These are phyloP conservation scores for Didymella lethalis DNA, from an alignment of 2,329 filamentous ascomycete genomes.

Conservation along the genomic window DNA sequence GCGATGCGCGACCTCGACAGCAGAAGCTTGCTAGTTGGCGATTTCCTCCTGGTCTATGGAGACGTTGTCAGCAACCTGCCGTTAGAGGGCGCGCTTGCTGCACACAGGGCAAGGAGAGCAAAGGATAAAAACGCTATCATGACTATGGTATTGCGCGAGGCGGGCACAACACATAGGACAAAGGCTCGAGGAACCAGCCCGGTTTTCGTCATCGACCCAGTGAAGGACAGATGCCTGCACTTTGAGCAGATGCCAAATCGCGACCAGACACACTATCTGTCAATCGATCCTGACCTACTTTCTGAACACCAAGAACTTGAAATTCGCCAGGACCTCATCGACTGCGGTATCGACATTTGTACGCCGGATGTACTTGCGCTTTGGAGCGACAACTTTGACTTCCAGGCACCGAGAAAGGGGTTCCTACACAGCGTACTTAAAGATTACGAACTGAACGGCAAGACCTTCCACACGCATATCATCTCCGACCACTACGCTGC, in stretches of 20 bases:
- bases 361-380: constrained; percentile 93
- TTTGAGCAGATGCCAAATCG: constrained; percentile 88
- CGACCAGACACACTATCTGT: constrained; percentile 69
- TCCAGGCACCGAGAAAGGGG: constrained; percentile 85
- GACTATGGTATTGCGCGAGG: constrained; percentile 90
- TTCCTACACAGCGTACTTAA: constrained; percentile 93
- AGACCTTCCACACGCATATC: constrained; percentile 93
- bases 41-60: constrained; percentile 92
- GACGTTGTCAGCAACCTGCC: constrained; percentile 90
- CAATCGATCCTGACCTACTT: constrained; percentile 81
- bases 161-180: constrained; percentile 76
- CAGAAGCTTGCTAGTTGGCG: constrained; percentile 82
- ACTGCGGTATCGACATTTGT: constrained; percentile 96
- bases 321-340: constrained; percentile 85
- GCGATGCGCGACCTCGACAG: constrained; percentile 93
- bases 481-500: constrained; percentile 84
- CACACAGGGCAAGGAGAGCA: constrained; percentile 80
- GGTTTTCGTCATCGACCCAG: constrained; percentile 85
- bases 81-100: constrained; percentile 78
- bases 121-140: constrained; percentile 95
- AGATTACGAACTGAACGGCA: constrained; percentile 95
- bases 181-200: constrained; percentile 79
- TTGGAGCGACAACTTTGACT: constrained; percentile 98
- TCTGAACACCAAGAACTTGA: constrained; percentile 78
- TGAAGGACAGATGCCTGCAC: constrained; percentile 82